Base-by-base conservation (phyloP, 192 early-diverging fungal genomes). In the Mortierella alpina region DNA sequence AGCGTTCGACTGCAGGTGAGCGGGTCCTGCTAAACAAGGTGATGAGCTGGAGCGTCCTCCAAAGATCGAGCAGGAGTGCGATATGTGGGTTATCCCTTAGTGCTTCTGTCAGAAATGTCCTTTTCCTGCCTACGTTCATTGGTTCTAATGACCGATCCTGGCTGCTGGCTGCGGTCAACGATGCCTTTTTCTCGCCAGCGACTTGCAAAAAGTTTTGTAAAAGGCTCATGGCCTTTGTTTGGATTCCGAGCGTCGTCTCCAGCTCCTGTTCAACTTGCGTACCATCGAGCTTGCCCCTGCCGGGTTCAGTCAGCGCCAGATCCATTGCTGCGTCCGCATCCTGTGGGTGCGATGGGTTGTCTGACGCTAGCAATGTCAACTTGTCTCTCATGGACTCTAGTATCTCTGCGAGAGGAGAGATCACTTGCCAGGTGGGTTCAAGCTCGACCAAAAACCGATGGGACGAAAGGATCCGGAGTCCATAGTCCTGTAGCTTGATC, bases 401-500 rank as follows among this genome's bases (percentile, higher is more conserved):
- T 6, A 67, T 51, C 7, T 45, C 23, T 49, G 46, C 47, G 50
- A 79, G 46, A 2, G 67, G 49, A 5, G 42, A 11, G 40, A 70
- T 11, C 5, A 66, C 18, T 0, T 66, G 58, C 75, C 75, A 79
- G 1, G 58, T 39, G 7, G 31, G 23, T 31, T 67, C 58, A 2
- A 61, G 20, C 22, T 66, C 57, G 10, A 66, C 50, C 6, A 80
- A 9, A 17, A 22, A 31, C 15, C 66, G 59, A 46, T 72, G 66
- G 9, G 55, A 54, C 4, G 77, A 61, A 22, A 80, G 53, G 4
- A 80, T 71, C 46, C 64, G 49, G 13, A 80, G 64, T 7, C 59
- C 77, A 63, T 70, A 72, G 14, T 80, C 77, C 55, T 64, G 77
- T 18, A 80, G 60, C 48, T 80, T 72, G 64, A 64, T 58, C 63